Percentiles rank a stretch among this genome's conserved stretches.
These are phyloP conservation scores for Monosporascus sp. DNA, from an alignment of 2,329 filamentous ascomycete genomes.

Conservation along the genomic window DNA sequence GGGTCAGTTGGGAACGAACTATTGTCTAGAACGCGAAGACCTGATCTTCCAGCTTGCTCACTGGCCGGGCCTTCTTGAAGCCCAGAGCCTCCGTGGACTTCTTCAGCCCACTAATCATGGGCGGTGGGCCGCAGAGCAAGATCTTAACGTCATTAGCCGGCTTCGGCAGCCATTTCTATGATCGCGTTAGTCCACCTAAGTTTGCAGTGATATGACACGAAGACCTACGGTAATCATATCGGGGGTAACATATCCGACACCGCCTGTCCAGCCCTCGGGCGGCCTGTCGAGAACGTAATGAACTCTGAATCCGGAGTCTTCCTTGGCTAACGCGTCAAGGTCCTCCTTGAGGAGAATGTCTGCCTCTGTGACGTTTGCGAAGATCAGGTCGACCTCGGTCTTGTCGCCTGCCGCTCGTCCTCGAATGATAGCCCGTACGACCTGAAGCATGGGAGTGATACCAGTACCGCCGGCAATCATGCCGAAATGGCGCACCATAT, in stretches of 20 bases:
- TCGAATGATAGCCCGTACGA: slow-evolving; percentile 84
- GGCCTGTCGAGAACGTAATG: slow-evolving; percentile 98
- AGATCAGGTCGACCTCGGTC: slow-evolving; percentile 91
- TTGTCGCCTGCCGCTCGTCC: slow-evolving; percentile 73
- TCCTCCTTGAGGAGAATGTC: slow-evolving; percentile 94
- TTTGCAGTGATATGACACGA: not conserved
- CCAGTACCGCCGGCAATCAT: slow-evolving; percentile 98
- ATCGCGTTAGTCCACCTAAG: slow-evolving; percentile 18
- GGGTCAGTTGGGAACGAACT: not conserved
- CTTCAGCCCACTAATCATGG: slow-evolving; percentile 96
- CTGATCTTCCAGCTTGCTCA: slow-evolving; percentile 97
- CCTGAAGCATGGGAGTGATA: slow-evolving; percentile 97
- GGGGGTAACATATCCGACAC: slow-evolving; percentile 87
- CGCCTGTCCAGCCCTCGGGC: slow-evolving; percentile 84
- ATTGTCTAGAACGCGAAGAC: slow-evolving; percentile 82
- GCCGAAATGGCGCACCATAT: slow-evolving; percentile 93
- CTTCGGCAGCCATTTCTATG: slow-evolving; percentile 71
- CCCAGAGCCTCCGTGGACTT: slow-evolving; percentile 86
- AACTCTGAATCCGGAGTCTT: slow-evolving; percentile 78
- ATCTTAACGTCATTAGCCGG: slow-evolving; percentile 87
- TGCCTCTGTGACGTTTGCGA: slow-evolving; percentile 89
- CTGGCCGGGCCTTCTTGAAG: slow-evolving; percentile 85
- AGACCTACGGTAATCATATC: slow-evolving; percentile 83
- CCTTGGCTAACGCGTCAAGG: slow-evolving; percentile 69
- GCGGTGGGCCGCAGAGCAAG: slow-evolving; percentile 88